A percentile compares a stretch with the other conserved stretches of the same genome.
phyloP scores from a whole-genome alignment of 2,329 filamentous ascomycete species.

The Aureobasidium musti region DNA sequence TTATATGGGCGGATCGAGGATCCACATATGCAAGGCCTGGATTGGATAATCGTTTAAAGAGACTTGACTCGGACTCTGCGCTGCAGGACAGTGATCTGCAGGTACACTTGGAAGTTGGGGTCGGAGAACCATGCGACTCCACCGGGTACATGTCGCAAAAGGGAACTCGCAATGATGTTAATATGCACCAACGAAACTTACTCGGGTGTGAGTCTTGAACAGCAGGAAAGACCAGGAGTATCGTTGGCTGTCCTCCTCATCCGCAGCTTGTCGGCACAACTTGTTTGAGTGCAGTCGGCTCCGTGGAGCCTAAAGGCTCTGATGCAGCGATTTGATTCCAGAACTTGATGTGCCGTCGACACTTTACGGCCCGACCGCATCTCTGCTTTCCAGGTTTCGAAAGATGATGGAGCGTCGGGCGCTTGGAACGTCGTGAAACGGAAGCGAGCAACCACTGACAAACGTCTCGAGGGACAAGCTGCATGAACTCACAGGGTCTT shows the following conservation, averaged over 20 bases:
- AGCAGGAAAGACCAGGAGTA: not conserved
- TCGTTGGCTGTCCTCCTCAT: not conserved
- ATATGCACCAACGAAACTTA: not conserved
- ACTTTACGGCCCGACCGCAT: not conserved
- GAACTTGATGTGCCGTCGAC: slow-evolving; percentile 5
- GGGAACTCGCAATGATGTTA: not conserved
- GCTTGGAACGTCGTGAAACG: slow-evolving; percentile 13
- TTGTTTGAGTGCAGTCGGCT: not conserved
- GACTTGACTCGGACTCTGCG: slow-evolving; percentile 4
- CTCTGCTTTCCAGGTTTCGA: slow-evolving; percentile 11
- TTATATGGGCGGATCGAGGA: slow-evolving; percentile 19
- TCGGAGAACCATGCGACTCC: slow-evolving; percentile 3
- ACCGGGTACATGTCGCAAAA: not conserved
- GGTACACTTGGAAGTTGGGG: slow-evolving; percentile 1
- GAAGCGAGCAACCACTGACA: not conserved
- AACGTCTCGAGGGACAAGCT: not conserved
- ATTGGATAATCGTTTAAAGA: slow-evolving; percentile 15
- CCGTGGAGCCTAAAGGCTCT: not conserved
- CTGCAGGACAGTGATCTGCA: slow-evolving; percentile 20
- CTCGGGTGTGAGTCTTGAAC: not conserved
- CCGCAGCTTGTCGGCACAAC: not conserved
- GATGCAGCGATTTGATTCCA: not conserved
- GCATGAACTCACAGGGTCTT: not conserved
- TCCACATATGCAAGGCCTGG: slow-evolving; percentile 20
- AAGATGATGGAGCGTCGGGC: not conserved